Evolutionary conservation across 306 rosid species (phyloP).

Genomic region (Quercus aquifolioides): DNA sequence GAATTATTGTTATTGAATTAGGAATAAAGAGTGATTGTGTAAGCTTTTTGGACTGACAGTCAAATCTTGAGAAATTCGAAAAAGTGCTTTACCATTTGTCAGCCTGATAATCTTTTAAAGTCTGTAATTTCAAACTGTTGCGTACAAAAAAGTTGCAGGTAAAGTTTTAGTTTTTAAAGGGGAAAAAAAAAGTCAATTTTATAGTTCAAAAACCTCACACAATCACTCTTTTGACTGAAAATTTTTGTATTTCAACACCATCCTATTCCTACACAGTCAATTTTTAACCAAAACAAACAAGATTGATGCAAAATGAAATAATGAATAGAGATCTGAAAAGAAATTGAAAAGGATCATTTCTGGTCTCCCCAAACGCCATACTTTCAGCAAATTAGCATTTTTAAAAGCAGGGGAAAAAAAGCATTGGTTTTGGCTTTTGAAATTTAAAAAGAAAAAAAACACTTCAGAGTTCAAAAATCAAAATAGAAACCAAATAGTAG

Average conservation of each 20-base stretch:
- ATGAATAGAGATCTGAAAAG: background rate
- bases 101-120: background rate
- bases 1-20: too few species aligned
- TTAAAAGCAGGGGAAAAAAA: background rate
- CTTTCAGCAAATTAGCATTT: background rate
- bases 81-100: background rate
- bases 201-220: too few species aligned
- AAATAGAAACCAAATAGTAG: too few species aligned
- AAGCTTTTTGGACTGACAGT: slow-evolving; percentile 34
- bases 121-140: background rate
- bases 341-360: too few species aligned
- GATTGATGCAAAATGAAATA: background rate
- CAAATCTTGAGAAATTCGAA: slow-evolving; percentile 14
- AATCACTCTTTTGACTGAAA: too few species aligned
- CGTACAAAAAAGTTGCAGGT: background rate
- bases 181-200: background rate
- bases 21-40: slow-evolving; percentile 3
- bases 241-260: too few species aligned
- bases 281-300: background rate
- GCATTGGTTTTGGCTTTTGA: background rate
- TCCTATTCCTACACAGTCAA: too few species aligned
- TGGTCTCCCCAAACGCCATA: background rate
- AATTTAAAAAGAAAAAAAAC: too few species aligned
- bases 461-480: too few species aligned
- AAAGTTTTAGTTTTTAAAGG: background rate